These are phyloP conservation scores for Aspergillus hortae DNA, from an alignment of 2,329 filamentous ascomycete species.

Conservation along the genomic window DNA sequence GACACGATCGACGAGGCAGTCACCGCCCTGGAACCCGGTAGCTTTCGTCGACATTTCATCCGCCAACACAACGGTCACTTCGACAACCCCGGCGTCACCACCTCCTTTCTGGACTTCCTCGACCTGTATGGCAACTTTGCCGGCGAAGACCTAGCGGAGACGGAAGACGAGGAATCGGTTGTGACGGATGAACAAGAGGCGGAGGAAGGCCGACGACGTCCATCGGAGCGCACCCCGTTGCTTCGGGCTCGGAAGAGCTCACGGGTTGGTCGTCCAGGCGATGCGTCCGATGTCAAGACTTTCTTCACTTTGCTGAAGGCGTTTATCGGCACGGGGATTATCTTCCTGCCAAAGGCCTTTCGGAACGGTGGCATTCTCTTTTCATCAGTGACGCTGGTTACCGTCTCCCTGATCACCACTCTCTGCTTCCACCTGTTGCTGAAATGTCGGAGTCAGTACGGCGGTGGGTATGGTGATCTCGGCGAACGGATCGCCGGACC, in stretches of 20 bases:
- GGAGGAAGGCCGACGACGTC: constrained; percentile 34
- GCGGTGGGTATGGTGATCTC: constrained; percentile 72
- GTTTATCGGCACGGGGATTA: constrained; percentile 76
- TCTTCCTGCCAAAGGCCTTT: constrained; percentile 78
- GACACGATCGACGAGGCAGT: constrained; percentile 32
- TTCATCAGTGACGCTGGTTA: constrained; percentile 64
- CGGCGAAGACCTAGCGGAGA: constrained; percentile 63
- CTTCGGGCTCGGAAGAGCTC: constrained; percentile 54
- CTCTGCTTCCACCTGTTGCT: constrained; percentile 70
- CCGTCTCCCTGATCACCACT: constrained; percentile 64
- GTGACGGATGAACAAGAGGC: constrained; percentile 49
- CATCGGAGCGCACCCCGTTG: constrained; percentile 57
- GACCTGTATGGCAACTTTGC: constrained; percentile 74
- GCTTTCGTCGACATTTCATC: constrained; percentile 54
- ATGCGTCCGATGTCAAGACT: constrained; percentile 66
- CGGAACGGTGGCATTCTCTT: constrained; percentile 74
- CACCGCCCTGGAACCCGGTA: constrained; percentile 50
- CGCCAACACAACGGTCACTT: constrained; percentile 28
- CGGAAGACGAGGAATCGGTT: constrained; percentile 52
- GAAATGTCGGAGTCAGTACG: constrained; percentile 60
- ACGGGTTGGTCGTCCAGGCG: constrained; percentile 49
- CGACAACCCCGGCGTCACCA: constrained; percentile 12
- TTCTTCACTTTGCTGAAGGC: constrained; percentile 78
- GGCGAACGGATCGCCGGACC: constrained; percentile 63
- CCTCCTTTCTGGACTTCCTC: constrained; percentile 66